Evolutionary conservation across 306 rosid species (phyloP).

Genomic region (Prinsepia uniflora): DNA sequence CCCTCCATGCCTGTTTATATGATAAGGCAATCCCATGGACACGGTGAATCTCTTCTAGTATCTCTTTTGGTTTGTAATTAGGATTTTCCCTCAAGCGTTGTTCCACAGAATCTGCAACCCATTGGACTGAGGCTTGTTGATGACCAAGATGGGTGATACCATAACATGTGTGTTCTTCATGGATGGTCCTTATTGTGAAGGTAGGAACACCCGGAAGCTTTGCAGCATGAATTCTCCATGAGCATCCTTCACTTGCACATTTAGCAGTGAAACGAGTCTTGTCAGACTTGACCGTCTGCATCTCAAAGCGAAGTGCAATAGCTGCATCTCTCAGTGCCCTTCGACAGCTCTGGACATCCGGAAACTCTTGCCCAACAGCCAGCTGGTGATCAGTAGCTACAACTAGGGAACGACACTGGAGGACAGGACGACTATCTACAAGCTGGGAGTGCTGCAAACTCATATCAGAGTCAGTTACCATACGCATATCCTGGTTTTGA

Average conservation of each 20-base stretch:
- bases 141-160: slow-evolving; percentile 56
- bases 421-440: slow-evolving; percentile 24
- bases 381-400: slow-evolving; percentile 24
- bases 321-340: slow-evolving; percentile 58
- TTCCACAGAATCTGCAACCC: slow-evolving; percentile 54
- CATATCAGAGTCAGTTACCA: slow-evolving; percentile 30
- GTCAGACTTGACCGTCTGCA: slow-evolving; percentile 51
- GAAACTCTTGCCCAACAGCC: slow-evolving; percentile 54
- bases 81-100: slow-evolving; percentile 48
- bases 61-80: slow-evolving; percentile 48
- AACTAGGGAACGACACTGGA: slow-evolving; percentile 34
- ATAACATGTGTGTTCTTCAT: slow-evolving; percentile 41
- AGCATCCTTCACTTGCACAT: slow-evolving; percentile 51
- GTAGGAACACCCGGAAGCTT: slow-evolving; percentile 50
- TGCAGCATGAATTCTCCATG: slow-evolving; percentile 63
- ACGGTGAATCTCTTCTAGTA: slow-evolving; percentile 53
- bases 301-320: slow-evolving; percentile 49
- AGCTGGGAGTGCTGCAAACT: slow-evolving; percentile 23
- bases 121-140: slow-evolving; percentile 55
- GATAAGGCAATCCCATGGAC: slow-evolving; percentile 49
- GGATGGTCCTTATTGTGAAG: slow-evolving; percentile 50
- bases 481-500: slow-evolving; percentile 37
- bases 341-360: slow-evolving; percentile 52
- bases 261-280: slow-evolving; percentile 52
- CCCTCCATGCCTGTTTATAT: slow-evolving; percentile 53